Base-by-base conservation (phyloP, 2,329 filamentous ascomycete species). In the Penicillium sp. region DNA sequence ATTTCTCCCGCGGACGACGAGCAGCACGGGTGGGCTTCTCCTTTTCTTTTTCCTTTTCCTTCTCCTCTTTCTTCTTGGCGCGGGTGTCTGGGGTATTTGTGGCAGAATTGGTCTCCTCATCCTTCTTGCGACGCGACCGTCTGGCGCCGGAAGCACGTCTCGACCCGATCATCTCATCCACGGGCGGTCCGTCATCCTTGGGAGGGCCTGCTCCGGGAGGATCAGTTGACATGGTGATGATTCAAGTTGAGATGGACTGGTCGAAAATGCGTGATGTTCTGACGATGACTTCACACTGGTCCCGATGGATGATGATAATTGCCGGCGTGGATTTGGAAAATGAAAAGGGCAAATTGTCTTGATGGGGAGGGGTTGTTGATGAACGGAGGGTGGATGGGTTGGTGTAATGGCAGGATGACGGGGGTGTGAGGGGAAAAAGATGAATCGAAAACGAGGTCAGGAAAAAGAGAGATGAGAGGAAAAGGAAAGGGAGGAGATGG, bases 121-220 rank as follows among this genome's bases (percentile, higher is more conserved):
- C 65, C 65, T 72, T 67, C 65, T 71, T 69, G 47, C 68, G 66
- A 59, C 69, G 67, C 59, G 67, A 66, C 58, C 66, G 63, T 57
- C 54, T 59, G 45, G 54, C 53, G 45, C 58, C 57, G 49, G 65
- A 61, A 44, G 57, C 59, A 57, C 63, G 67, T 59, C 66, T 62
- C 52, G 60, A 53, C 52, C 60, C 61, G 26, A 46, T 51, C 24
- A 49, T 33, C 36, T 58, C 57, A 39, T 32, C 29, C 29, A 56
- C 49, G 28, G 56, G 45, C n/a, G 53, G 51, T 44, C 53, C 56
- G 49, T 66, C 61, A 48, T 64, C 59, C 51, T 64, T 61, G 39
- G 58, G 46, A 49, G 58, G 46, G 35, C 52, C 56, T 49, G 46
- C 43, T 18, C 38, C 46, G 44, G 65, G 56, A 39, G 61, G 56